Conservation (phyloP, 176 grass and related monocot genomes). For the Urochloa ruziziensis region DNA sequence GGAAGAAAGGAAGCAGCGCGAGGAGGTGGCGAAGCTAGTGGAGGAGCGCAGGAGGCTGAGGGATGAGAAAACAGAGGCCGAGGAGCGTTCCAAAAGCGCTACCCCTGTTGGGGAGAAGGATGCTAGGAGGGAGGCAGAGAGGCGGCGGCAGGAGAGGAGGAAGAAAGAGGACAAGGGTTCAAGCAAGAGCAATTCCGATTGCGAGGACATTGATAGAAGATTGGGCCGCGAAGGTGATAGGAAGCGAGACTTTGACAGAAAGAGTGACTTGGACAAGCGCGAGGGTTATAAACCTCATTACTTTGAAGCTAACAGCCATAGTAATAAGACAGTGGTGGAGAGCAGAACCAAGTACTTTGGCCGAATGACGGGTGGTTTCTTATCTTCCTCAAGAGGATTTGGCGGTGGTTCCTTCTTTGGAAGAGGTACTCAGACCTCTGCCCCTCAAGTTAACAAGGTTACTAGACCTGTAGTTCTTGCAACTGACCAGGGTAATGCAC, state of each 20-base stretch:
- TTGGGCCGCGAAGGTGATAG: conserved; percentile 47
- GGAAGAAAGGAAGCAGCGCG: conserved; percentile 94
- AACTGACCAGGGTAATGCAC: conserved; percentile 51
- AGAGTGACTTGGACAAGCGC: conserved; percentile 46
- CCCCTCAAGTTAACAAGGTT: conserved; percentile 52
- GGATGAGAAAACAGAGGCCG: conserved; percentile 80
- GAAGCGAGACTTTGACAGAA: conserved; percentile 59
- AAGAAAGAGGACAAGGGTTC: conserved; percentile 89
- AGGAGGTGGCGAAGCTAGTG: conserved; percentile 83
- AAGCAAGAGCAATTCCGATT: conserved; percentile 92
- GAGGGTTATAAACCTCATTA: conserved; percentile 46
- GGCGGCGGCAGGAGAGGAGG: conserved; percentile 59
- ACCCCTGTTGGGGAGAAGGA: conserved; percentile 76
- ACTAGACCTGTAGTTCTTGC: conserved; percentile 35
- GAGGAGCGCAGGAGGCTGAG: conserved; percentile 85
- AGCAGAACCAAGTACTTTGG: conserved; percentile 71
- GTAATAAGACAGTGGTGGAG: conserved; percentile 37
- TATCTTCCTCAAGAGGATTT: conserved; percentile 76
- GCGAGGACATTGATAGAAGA: conserved; percentile 68
- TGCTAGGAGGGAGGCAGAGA: conserved; percentile 59
- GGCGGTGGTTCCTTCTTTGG: conserved; percentile 61
- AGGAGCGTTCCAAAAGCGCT: conserved; percentile 65
- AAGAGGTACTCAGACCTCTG: conserved; percentile 48
- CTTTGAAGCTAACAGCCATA: conserved; percentile 42
- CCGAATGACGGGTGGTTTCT: conserved; percentile 56